These are phyloP conservation scores for Arthonia radiata DNA, from an alignment of 495 filamentous ascomycete species.

Conservation along the genomic window DNA sequence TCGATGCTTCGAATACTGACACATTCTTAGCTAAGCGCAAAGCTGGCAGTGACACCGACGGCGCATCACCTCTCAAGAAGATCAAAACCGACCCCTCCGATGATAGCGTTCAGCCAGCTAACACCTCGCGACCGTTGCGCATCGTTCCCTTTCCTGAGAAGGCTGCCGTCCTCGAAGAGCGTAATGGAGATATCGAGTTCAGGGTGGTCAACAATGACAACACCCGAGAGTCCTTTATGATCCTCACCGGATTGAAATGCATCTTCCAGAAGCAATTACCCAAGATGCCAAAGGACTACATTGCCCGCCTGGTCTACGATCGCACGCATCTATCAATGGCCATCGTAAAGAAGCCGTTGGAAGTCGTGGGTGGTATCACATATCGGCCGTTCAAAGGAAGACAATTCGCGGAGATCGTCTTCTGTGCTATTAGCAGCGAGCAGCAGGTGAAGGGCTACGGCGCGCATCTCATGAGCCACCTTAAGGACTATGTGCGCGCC, in stretches of 20 bases:
- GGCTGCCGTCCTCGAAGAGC: constrained; percentile 84
- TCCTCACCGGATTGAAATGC: constrained; percentile 86
- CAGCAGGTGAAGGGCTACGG: constrained; percentile 98
- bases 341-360: constrained; percentile 86
- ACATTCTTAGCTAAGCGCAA: too few species aligned
- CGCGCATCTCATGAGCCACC: constrained; percentile 69
- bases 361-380: constrained; percentile 88
- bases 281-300: constrained; percentile 99
- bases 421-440: constrained; percentile 91
- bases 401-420: constrained; percentile 93
- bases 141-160: constrained; percentile 68
- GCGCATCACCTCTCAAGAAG: too few species aligned
- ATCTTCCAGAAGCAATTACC: constrained; percentile 97
- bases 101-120: too few species aligned
- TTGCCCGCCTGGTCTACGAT: constrained; percentile 89
- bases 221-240: constrained; percentile 65
- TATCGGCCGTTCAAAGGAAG: constrained; percentile 87
- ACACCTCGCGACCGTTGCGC: too few species aligned
- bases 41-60: too few species aligned
- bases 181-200: constrained; percentile 89
- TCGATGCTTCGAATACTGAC: too few species aligned
- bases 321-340: constrained; percentile 88
- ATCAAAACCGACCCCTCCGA: too few species aligned
- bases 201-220: constrained; percentile 95
- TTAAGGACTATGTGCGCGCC: constrained; percentile 79